Base-by-base conservation (phyloP, 1,284 basidiomycete species). In the Marasmius oreades region DNA sequence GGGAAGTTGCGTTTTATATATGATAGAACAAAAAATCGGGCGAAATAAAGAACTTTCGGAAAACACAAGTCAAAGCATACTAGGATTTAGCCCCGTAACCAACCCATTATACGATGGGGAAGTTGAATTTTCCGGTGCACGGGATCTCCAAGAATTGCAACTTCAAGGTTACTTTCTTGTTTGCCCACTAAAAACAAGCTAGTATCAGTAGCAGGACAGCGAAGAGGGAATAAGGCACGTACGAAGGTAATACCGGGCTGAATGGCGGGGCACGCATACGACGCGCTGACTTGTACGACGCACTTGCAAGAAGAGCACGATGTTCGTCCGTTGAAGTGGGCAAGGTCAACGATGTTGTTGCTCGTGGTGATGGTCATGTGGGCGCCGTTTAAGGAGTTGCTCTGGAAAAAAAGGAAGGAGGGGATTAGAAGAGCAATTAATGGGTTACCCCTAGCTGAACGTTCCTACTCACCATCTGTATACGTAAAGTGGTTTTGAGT, bases 171-270 rank as follows among this genome's bases (percentile, higher is more conserved):
- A 53, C 42, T n/a, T 46, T 43, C 18, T 12, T 22, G 33, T 53
- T 53, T 31, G 36, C 26, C 52, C 52, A 53, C 52, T 53, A 22
- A 31, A 7, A 5, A 10, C 24, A n/a, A 20, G 24, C n/a, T n/a
- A 28, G 12, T 12, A n/a, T 26, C 22, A 14, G 3, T 3, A 28
- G 4, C 11, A 4, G 4, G 26, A 3, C 12, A 22, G 2, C 22
- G 20, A 18, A 23, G 14, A 14, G 6, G 28, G 28, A 33, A 45
- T 20, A 11, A 31, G 31, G 2, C 4, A 53, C 52, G 42, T n/a
- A 53, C 52, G 42, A 53, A 45, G 18, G 52, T 53, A 20, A 53
- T 46, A 53, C 52, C 52, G 20, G 52, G 52, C 42, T 53, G 39
- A 14, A 20, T 20, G 12, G 26, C 24, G 33, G 52, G 52, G 43